Base-by-base conservation (phyloP, 257 asterid genomes). In the Primulina tabacum region DNA sequence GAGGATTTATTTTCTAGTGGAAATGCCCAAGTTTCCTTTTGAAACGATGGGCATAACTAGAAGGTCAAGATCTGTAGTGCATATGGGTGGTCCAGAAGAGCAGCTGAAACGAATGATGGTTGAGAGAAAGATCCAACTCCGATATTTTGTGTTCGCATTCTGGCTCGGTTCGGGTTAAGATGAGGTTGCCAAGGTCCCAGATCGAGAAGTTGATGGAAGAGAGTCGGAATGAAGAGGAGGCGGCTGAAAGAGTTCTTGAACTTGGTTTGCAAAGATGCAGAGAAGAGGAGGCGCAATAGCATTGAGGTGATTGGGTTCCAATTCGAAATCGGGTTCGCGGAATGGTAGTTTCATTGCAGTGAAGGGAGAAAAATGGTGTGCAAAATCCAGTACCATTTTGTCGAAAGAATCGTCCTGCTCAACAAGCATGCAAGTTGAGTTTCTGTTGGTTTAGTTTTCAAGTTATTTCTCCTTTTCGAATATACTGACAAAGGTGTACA, bases 1-100 rank as follows among this genome's bases (percentile, higher is more conserved):
- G 8, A 90, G 81, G 81, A 72, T 83, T 55, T 90, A 90, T 69
- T 90, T 90, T 75, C 85, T 90, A 0, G 79, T 90, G 1, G 91
- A 88, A 33, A 70, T 90, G 82, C 97, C 97, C 4, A 29, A 71
- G 76, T 79, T 88, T 67, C 95, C 97, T 0, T 76, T 73, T 2
- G 73, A 73, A 34, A 50, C 33, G 21, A 60, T 65, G 71, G 67
- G 75, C 32, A 60, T 26, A 70, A 59, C 71, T 21, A 68, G 75
- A 76, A 55, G 88, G 73, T 67, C 74, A 4, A 66, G 76, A 24
- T 84, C 95, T 5, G 75, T 38, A 6, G 77, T 84, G 34, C 69
- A 58, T 33, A 57, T 26, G 75, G 72, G 76, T 35, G 64, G 69
- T 10, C 90, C 87, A 4, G 68, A 73, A 70, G 96, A 86, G 34